Evolutionary conservation across 306 rosid genomes (phyloP).

Genomic region (Vigna radiata): DNA sequence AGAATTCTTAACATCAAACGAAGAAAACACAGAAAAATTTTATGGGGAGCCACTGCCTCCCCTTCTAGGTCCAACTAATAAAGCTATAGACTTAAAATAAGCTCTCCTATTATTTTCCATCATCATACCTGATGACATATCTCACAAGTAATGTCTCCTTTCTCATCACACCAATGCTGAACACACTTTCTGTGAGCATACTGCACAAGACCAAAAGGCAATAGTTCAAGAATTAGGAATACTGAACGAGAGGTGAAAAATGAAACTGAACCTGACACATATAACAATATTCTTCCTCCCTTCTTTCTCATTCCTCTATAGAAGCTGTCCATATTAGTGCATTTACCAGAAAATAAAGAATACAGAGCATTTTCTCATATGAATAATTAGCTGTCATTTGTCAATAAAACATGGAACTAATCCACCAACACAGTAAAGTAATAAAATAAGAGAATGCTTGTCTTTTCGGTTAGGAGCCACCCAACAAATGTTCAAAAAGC

Average conservation of each 20-base stretch:
- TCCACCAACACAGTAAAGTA: not conserved
- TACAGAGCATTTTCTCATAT: conserved; percentile 2
- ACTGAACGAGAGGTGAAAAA: conserved; percentile 30
- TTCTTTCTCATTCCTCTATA: conserved; percentile 12
- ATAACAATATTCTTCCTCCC: not conserved
- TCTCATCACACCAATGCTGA: conserved; percentile 98
- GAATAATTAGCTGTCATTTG: conserved; percentile 6
- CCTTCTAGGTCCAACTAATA: not conserved
- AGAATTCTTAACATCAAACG: not conserved
- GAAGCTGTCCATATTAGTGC: not conserved
- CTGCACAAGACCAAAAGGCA: conserved; percentile 51
- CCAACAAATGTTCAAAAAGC: not conserved
- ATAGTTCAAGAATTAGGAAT: conserved; percentile 26
- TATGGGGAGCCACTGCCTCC: too few species aligned
- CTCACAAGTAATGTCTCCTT: conserved; percentile 95
- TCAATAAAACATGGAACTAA: not conserved
- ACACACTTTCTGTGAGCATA: conserved; percentile 98
- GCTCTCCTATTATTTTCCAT: not conserved
- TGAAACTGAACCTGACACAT: conserved; percentile 12
- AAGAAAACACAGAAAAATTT: not conserved
- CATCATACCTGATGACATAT: conserved; percentile 83
- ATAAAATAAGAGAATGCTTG: not conserved
- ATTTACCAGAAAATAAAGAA: not conserved
- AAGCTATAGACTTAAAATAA: conserved; percentile 19
- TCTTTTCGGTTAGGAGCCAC: not conserved